Conservation (phyloP, 352 stramenopile genomes). For the Halophytophthora polymorphica region DNA sequence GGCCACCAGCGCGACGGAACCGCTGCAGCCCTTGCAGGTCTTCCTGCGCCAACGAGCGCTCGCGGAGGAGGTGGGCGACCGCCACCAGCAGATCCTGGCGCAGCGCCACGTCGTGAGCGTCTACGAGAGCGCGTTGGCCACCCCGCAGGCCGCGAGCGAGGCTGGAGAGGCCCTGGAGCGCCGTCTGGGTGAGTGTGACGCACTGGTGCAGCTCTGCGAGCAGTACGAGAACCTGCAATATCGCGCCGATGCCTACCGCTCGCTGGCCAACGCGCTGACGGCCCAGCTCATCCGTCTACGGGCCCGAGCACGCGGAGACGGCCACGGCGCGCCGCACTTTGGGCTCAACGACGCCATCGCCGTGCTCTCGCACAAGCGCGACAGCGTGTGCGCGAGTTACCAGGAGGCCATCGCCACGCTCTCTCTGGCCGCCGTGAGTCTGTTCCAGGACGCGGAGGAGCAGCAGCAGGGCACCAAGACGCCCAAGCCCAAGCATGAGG, state of each 20-base stretch:
- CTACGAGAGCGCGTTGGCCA: conserved; percentile 40
- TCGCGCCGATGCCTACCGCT: conserved; percentile 43
- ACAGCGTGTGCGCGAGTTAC: conserved; percentile 37
- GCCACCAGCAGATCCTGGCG: conserved; percentile 41
- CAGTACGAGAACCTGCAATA: conserved; percentile 32
- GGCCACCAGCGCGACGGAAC: background rate
- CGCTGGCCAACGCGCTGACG: conserved; percentile 54
- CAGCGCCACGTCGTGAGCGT: conserved; percentile 45
- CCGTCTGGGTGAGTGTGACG: conserved; percentile 47
- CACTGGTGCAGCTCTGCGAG: conserved; percentile 41
- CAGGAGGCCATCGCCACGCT: conserved; percentile 22
- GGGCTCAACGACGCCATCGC: conserved; percentile 46
- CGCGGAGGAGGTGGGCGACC: conserved; percentile 36
- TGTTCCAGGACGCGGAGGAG: conserved; percentile 17
- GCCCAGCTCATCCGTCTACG: conserved; percentile 37
- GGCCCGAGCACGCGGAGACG: conserved; percentile 21
- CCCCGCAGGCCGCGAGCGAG: conserved; percentile 15
- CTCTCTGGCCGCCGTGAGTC: conserved; percentile 16
- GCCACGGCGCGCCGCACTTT: conserved; percentile 7
- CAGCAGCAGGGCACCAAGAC: conserved; percentile 6
- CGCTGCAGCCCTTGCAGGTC: conserved; percentile 28
- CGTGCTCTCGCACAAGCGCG: conserved; percentile 43
- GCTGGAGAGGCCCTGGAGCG: conserved; percentile 22
- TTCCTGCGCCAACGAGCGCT: conserved; percentile 47
- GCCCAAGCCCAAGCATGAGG: conserved; percentile 17